Conservation (phyloP, 2,329 filamentous ascomycete genomes). For the Alternaria novae-zelandiae region DNA sequence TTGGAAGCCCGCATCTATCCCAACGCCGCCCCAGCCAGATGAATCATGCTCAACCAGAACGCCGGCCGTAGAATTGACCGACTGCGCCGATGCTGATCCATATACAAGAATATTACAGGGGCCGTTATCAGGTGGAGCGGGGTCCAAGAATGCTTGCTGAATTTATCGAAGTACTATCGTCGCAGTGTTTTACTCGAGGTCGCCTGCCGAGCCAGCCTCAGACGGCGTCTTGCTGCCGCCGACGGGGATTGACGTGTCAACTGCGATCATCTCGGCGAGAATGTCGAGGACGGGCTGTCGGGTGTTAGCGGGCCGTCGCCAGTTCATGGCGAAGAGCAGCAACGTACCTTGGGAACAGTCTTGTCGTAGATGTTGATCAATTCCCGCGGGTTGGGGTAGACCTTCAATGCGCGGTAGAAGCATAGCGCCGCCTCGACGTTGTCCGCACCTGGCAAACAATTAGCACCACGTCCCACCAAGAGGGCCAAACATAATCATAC, state of each 20-base stretch:
- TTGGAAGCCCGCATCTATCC: constrained; percentile 29
- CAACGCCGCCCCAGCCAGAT: constrained; percentile 21
- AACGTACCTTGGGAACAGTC: constrained; percentile 87
- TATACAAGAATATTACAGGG: constrained; percentile 46
- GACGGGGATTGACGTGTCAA: constrained; percentile 69
- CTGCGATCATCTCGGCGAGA: constrained; percentile 96
- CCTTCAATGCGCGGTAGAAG: constrained; percentile 99
- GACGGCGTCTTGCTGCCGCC: constrained; percentile 46
- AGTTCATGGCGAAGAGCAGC: not conserved
- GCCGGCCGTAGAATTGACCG: constrained; percentile 29
- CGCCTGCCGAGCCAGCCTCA: constrained; percentile 42
- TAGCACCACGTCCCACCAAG: constrained; percentile 15
- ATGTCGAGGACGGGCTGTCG: constrained; percentile 86
- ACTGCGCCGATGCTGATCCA: constrained; percentile 36
- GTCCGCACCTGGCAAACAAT: constrained; percentile 62
- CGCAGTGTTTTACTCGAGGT: constrained; percentile 37
- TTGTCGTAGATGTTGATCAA: constrained; percentile 98
- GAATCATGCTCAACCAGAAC: constrained; percentile 33
- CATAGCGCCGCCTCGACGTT: constrained; percentile 84
- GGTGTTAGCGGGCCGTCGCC: constrained; percentile 17
- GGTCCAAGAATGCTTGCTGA: constrained; percentile 20
- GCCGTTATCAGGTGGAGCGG: constrained; percentile 29
- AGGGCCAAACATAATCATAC: constrained; percentile 55
- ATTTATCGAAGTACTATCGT: constrained; percentile 11
- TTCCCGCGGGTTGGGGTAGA: constrained; percentile 92